Evolutionary conservation across 345 rosid species (phyloP), one percentile per base, ranked within the genome.

Genomic region (Lumnitzera racemosa): DNA sequence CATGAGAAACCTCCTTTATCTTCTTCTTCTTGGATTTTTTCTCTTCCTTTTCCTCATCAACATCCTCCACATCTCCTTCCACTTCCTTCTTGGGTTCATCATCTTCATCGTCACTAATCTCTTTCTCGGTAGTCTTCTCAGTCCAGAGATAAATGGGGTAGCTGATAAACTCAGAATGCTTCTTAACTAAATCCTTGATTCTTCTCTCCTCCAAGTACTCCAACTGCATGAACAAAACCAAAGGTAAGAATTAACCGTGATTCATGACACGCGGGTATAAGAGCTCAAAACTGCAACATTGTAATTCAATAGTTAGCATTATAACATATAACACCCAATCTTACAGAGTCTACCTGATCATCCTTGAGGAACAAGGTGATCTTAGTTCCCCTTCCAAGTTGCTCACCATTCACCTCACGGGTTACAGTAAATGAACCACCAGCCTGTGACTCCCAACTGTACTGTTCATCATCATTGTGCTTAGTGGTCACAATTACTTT

Each of bases 151-250:
- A 71, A 51, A 78, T 78, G 2, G 79, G 82, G 15, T 78, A 78
- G 63, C 79, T 78, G 59, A 78, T 78, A 69, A 78, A 78, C 62
- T 78, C 79, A 4, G 82, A 78, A 41, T 78, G 82, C 70, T 78
- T 78, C 70, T 78, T 78, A 56, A 78, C 82, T 13, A 74, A 77
- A 62, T 78, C 82, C 75, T 74, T 74, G 53, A 78, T 74, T 67
- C 75, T 78, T 64, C 82, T 72, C 65, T 74, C 82, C 15, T 78
- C 82, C 67, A 78, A 59, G 47, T 72, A 78, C 52, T 78, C 82
- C 4, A 74, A 61, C 82, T 78, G 60, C 24, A 66, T 17, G 24
- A 3, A 53, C 3, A 46, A 47, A 24, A 46, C n/a, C 31, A 43
- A n/a, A 3, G 7, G 0, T 12, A 15, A 41, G 15, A 4, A 9